phyloP scores from a whole-genome alignment of 768 basidiomycete species.

The Trametes punicea region DNA sequence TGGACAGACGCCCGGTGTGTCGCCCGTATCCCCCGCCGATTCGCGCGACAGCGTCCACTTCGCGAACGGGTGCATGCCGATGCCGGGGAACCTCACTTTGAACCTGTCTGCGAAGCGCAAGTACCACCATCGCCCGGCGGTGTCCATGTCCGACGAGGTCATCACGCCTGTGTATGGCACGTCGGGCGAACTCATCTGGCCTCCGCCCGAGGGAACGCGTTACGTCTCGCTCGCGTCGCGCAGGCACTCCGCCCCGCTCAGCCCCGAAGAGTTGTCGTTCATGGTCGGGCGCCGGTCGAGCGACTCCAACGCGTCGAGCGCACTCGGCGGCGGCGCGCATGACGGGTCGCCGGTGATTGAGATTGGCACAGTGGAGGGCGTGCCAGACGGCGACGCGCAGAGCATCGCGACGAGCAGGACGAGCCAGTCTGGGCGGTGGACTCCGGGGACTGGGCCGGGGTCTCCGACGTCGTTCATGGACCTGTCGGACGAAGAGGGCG shows the following conservation, averaged over 20 bases:
- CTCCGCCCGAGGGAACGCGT: conserved; percentile 32
- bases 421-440: conserved; percentile 7
- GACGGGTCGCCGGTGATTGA: conserved; percentile 19
- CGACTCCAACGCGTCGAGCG: background rate
- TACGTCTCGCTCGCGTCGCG: conserved; percentile 34
- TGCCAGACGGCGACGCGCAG: conserved; percentile 18
- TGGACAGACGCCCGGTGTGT: conserved; percentile 52
- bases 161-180: conserved; percentile 14
- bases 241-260: conserved; percentile 55
- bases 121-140: conserved; percentile 25
- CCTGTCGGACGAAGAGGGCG: conserved; percentile 59
- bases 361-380: conserved; percentile 22
- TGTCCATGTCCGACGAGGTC: conserved; percentile 26
- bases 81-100: conserved; percentile 12
- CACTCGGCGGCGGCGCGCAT: background rate
- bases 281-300: conserved; percentile 3
- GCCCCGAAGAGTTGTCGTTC: conserved; percentile 42
- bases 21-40: background rate
- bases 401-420: background rate
- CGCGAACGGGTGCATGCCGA: conserved; percentile 19
- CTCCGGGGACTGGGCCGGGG: conserved; percentile 20
- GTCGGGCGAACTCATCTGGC: conserved; percentile 28
- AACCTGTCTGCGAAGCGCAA: conserved; percentile 17
- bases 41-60: conserved; percentile 17
- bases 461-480: conserved; percentile 60